Percentiles rank a stretch among this genome's conserved stretches.
These are phyloP conservation scores for Colletotrichum sojae DNA, from an alignment of 2,329 filamentous ascomycete genomes.

Conservation along the genomic window DNA sequence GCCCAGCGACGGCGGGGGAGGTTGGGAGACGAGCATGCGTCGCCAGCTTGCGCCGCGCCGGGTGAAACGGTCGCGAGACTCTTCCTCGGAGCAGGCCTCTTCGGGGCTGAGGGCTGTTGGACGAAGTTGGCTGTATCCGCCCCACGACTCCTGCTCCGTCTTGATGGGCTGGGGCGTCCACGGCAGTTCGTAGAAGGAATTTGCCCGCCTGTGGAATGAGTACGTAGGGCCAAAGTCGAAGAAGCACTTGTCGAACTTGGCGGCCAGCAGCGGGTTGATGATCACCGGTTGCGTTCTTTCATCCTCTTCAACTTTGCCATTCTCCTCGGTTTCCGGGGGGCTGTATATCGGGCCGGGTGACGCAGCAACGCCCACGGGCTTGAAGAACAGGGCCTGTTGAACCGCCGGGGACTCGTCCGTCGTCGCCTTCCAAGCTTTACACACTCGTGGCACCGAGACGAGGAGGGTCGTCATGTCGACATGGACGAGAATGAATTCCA, in stretches of 20 bases:
- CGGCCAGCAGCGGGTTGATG: slow-evolving; percentile 35
- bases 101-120: background rate
- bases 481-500: slow-evolving; percentile 46
- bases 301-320: background rate
- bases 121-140: slow-evolving; percentile 21
- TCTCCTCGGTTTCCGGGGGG: background rate
- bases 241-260: slow-evolving; percentile 37
- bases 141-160: slow-evolving; percentile 23
- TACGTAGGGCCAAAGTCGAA: slow-evolving; percentile 38
- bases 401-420: slow-evolving; percentile 21
- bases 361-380: slow-evolving; percentile 2
- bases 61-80: slow-evolving; percentile 21
- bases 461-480: slow-evolving; percentile 48
- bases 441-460: slow-evolving; percentile 45
- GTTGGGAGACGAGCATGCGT: slow-evolving; percentile 44
- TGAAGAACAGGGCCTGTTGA: slow-evolving; percentile 31
- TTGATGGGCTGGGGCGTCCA: slow-evolving; percentile 14
- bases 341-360: background rate
- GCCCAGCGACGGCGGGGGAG: slow-evolving; percentile 31
- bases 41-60: slow-evolving; percentile 43
- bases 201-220: slow-evolving; percentile 26
- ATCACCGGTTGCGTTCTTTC: background rate
- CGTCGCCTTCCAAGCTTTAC: slow-evolving; percentile 42
- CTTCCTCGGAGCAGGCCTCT: background rate
- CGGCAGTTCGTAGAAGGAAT: slow-evolving; percentile 37